These are phyloP conservation scores for Haplosporangium sp. DNA, from an alignment of 371 early-diverging fungal genomes.

Conservation along the genomic window DNA sequence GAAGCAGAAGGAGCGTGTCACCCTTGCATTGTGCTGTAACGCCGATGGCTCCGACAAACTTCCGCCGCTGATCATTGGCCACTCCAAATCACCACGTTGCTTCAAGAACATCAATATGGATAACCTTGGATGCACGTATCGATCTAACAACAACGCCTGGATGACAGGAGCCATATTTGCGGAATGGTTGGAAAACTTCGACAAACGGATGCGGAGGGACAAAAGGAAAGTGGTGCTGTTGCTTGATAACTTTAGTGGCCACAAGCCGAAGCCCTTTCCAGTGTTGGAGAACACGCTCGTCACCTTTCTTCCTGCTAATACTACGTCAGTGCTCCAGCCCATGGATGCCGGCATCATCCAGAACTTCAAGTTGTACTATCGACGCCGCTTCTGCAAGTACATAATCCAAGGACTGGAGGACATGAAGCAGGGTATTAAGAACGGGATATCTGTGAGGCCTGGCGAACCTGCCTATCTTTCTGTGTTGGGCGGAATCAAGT, in stretches of 20 bases:
- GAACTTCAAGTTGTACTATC: conserved; percentile 16
- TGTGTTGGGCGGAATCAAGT: neutral
- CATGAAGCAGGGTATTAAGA: neutral
- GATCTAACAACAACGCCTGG: conserved; percentile 20
- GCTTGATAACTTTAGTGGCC: conserved; percentile 16
- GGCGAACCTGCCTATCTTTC: neutral
- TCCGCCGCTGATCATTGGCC: conserved; percentile 15
- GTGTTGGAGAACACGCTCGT: conserved; percentile 12
- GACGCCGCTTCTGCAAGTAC: neutral
- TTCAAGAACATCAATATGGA: conserved; percentile 13
- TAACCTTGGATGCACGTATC: conserved; percentile 7
- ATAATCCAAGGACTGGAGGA: neutral
- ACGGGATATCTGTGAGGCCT: neutral
- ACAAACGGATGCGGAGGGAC: neutral
- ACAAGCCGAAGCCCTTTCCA: conserved; percentile 5
- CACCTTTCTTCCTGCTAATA: conserved; percentile 39
- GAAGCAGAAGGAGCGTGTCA: conserved; percentile 23
- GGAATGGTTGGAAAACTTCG: conserved; percentile 17
- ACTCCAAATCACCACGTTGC: conserved; percentile 8
- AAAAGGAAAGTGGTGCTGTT: neutral
- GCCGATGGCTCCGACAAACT: conserved; percentile 28
- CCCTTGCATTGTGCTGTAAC: conserved; percentile 21
- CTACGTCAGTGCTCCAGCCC: conserved; percentile 36
- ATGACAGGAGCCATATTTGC: conserved; percentile 23
- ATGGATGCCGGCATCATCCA: conserved; percentile 44